Evolutionary conservation across 768 basidiomycete species (phyloP), one percentile per base, ranked within the genome.

Genomic region (Pisolithus orientalis): DNA sequence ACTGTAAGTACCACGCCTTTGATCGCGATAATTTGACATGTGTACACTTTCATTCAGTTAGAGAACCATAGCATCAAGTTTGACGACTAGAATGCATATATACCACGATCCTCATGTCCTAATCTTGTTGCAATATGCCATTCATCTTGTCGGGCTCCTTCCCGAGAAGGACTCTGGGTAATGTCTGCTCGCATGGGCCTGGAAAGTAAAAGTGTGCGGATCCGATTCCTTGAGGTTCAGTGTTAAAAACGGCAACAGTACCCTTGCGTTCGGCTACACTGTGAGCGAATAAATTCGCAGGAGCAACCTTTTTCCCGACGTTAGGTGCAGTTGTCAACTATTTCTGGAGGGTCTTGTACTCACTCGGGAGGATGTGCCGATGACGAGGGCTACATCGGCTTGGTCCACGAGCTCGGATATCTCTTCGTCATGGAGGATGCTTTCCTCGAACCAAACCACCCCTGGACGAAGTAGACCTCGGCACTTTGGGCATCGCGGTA

Each of bases 41-140:
- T 53, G 27, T 47, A 21, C 49, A 53, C 44, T 31, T 29, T 37
- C 44, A 53, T 53, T 27, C 57, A 93, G 86, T 74, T 95, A 79
- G 70, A 82, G 58, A 87, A 81, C 53, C 88, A 90, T 66, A 94
- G 90, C 62, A 90, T 92, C 76, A 95, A 90, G 63, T 95, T 95
- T 60, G 72, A 72, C 31, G 68, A 83, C 75, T 70, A 57, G 42
- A 13, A 11, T 34, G 34, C 5, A 34, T 34, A 29, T 29, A 34
- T 34, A 34, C 34, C 34, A 14, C 14, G 11, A 34, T 34, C 11
- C 34, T 13, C 34, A 13, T 34, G 34, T 13, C 14, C 40, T 42
- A 42, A 24, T 42, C 24, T 3, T 42, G 17, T 17, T 42, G 40
- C 40, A 42, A 21, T 21, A 17, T 5, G 11, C 7, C 17, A 5